phyloP scores from a whole-genome alignment of 2,329 filamentous ascomycete species.

The Curvularia lunata region DNA sequence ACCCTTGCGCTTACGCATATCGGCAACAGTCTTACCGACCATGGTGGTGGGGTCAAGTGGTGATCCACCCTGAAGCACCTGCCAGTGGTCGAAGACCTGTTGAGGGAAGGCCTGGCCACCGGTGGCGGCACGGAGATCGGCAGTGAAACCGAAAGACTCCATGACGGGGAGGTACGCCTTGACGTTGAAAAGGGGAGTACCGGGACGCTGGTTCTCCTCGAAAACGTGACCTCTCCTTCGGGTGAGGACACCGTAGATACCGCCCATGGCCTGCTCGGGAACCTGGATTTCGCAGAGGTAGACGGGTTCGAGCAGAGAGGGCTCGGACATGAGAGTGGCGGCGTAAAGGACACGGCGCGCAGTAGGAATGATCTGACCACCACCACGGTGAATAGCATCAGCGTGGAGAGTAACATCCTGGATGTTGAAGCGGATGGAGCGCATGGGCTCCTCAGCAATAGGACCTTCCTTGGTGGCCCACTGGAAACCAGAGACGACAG shows the following conservation, averaged over 20 bases:
- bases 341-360: slow-evolving; percentile 97
- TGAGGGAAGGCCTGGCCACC: slow-evolving; percentile 99
- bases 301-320: slow-evolving; percentile 92
- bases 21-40: slow-evolving; percentile 80
- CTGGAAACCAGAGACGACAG: slow-evolving; percentile 99
- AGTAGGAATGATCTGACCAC: slow-evolving; percentile 98
- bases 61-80: slow-evolving; percentile 91
- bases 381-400: slow-evolving; percentile 99
- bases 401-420: slow-evolving; percentile 99
- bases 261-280: slow-evolving; percentile 97
- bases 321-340: slow-evolving; percentile 86
- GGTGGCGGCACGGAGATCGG: slow-evolving; percentile 90
- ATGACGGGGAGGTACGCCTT: slow-evolving; percentile 96
- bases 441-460: slow-evolving; percentile 97
- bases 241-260: slow-evolving; percentile 99
- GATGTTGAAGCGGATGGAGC: slow-evolving; percentile 96
- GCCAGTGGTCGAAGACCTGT: slow-evolving; percentile 98
- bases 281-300: slow-evolving; percentile 99
- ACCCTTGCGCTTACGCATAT: slow-evolving; percentile 99
- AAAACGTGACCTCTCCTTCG: slow-evolving; percentile 99
- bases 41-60: slow-evolving; percentile 82
- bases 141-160: slow-evolving; percentile 99
- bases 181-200: slow-evolving; percentile 99
- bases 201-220: slow-evolving; percentile 95
- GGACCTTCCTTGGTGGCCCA: slow-evolving; percentile 99